Evolutionary conservation across 345 rosid species (phyloP).

Genomic region (Turritis glabra): DNA sequence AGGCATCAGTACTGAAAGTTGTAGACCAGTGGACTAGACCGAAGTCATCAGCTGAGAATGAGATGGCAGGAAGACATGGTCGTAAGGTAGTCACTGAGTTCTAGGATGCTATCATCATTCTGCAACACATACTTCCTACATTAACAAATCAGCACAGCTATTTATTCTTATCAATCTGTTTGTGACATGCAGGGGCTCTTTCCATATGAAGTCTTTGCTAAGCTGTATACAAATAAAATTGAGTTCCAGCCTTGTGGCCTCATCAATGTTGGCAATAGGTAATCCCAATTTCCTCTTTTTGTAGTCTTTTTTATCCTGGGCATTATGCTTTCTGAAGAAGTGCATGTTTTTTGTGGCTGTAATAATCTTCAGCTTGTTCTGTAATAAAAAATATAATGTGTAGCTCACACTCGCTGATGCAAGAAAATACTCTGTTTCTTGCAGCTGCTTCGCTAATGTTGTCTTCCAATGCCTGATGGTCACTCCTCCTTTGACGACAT

Average conservation of each 20-base stretch:
- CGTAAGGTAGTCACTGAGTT: slow-evolving; percentile 55
- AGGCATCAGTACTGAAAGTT: slow-evolving; percentile 62
- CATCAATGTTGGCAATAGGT: slow-evolving; percentile 94
- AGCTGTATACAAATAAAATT: slow-evolving; percentile 69
- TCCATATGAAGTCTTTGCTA: slow-evolving; percentile 75
- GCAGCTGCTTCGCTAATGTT: slow-evolving; percentile 98
- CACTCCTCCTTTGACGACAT: slow-evolving; percentile 89
- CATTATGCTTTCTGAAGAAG: slow-evolving; percentile 12
- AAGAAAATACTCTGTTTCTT: slow-evolving; percentile 32
- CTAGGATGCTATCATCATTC: slow-evolving; percentile 15
- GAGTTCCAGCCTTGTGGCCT: slow-evolving; percentile 88
- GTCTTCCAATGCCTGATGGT: slow-evolving; percentile 91
- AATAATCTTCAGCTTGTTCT: slow-evolving; percentile 22
- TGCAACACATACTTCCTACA: not conserved
- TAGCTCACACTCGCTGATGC: slow-evolving; percentile 18
- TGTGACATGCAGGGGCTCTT: slow-evolving; percentile 66
- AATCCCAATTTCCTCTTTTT: slow-evolving; percentile 7
- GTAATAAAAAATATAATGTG: not conserved
- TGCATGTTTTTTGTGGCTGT: slow-evolving; percentile 6
- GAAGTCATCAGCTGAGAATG: slow-evolving; percentile 48
- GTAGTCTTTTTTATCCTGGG: not conserved
- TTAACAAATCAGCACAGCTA: slow-evolving; percentile 10
- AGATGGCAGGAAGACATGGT: slow-evolving; percentile 53
- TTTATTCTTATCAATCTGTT: slow-evolving; percentile 21
- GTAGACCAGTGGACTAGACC: slow-evolving; percentile 71